These are phyloP conservation scores for Saccharum spontaneum DNA, from an alignment of 176 grass and related monocot genomes.

Conservation along the genomic window DNA sequence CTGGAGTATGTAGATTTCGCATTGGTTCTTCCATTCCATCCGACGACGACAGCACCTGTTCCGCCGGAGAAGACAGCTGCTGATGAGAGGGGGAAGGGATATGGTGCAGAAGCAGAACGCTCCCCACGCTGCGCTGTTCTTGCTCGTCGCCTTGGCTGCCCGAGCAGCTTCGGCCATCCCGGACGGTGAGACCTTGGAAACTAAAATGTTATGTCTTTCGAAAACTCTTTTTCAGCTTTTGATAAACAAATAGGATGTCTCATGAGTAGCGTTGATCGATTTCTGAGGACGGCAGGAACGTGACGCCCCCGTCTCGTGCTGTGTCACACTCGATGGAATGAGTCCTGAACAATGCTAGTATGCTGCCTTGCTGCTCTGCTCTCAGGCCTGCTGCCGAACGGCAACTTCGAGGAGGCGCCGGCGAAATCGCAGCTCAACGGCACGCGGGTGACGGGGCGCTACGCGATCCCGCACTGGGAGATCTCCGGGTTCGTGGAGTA, in stretches of 20 bases:
- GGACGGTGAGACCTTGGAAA: conserved; percentile 29
- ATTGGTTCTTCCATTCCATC: not conserved
- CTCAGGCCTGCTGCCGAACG: conserved; percentile 57
- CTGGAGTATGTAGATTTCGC: not conserved
- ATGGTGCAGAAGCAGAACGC: conserved; percentile 7
- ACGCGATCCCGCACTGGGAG: conserved; percentile 57
- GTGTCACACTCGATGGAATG: not conserved
- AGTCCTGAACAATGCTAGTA: not conserved
- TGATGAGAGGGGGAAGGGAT: not conserved
- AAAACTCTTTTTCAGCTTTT: not conserved
- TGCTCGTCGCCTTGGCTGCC: not conserved
- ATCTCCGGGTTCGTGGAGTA: conserved; percentile 53
- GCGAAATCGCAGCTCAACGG: conserved; percentile 37
- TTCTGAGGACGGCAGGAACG: not conserved
- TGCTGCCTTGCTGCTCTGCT: too few relatives aligned
- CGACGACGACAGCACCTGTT: not conserved
- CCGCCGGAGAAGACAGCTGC: not conserved
- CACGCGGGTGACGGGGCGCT: conserved; percentile 35
- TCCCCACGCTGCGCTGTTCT: not conserved
- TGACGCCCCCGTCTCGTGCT: not conserved
- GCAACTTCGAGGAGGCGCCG: conserved; percentile 56
- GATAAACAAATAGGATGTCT: not conserved
- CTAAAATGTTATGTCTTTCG: not conserved
- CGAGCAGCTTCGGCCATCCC: not conserved
- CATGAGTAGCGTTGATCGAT: not conserved